Conservation (phyloP, 345 rosid species). For the Eucalyptus decipiens region DNA sequence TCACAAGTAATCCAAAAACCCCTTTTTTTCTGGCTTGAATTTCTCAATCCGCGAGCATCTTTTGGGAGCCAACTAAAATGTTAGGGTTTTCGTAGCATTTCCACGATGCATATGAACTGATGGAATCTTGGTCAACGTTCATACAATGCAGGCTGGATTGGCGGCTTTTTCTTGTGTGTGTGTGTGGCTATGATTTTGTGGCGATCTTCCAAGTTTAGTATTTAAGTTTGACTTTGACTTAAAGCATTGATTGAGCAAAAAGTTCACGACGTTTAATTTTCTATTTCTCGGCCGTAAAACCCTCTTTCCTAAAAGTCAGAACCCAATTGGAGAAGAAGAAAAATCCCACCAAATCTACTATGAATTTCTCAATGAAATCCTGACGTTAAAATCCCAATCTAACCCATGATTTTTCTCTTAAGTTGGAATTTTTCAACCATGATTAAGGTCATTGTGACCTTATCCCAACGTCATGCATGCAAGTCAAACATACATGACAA, state of each 20-base stretch:
- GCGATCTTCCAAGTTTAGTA: background rate
- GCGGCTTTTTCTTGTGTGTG: background rate
- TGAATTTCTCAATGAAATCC: background rate
- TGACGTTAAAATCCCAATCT: background rate
- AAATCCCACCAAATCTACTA: background rate
- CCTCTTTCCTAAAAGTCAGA: background rate
- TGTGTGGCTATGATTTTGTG: background rate
- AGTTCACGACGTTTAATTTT: background rate
- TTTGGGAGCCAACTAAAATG: background rate
- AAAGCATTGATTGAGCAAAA: background rate
- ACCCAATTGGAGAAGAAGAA: background rate
- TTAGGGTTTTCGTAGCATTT: background rate
- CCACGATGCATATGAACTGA: background rate
- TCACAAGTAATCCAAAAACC: background rate
- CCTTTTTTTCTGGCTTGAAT: background rate
- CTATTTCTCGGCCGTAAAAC: background rate
- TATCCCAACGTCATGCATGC: background rate
- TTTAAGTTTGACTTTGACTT: background rate
- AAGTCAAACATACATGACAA: background rate
- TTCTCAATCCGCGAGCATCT: background rate
- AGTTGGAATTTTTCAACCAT: background rate
- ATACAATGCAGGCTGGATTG: background rate
- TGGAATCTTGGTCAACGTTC: background rate
- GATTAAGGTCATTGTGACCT: background rate
- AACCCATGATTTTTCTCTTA: background rate